Evolutionary conservation across 2,329 filamentous ascomycete genomes (phyloP), one percentile per base, ranked within the genome.

Genomic region (Mollisia scopiformis): DNA sequence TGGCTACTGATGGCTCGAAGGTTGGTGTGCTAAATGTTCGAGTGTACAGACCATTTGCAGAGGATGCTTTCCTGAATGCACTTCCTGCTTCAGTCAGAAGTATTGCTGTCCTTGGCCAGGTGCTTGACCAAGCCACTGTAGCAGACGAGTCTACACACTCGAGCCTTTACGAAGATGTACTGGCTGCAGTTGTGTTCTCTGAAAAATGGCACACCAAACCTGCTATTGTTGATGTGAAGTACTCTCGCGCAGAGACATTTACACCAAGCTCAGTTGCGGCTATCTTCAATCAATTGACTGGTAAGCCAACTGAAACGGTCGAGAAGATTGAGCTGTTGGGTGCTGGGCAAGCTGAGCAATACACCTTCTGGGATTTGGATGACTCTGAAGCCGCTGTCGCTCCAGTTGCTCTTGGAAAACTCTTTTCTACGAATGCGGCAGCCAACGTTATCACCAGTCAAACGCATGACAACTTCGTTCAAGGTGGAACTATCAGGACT

Each of bases 341-440:
- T 68, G 84, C 77, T 56, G 75, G 78, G 52, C 80, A 86, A 66
- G 86, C 88, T 21, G 84, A 91, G 75, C 91, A 98, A 76, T 98
- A 95, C 79, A 89, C 88, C 13, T 97, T 99, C 84, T 98, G 93
- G 93, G 91, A 97, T 68, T 75, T 91, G 41, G 94, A 97, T 72
- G 84, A 88, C 74, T 93, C 93, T 28, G 77, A 81, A 1, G 84
- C 89, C 55, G 82, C 83, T 55, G 80, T 81, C 61, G 88, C 92
- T 1, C 88, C 92, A 11, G 77, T 84, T 23, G 84, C 80, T 37
- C 73, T 88, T 28, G 82, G 83, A 64, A 80, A 77, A 59, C 73
- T 87, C 13, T 85, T 81, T 81, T 94, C 88, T 82, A 88, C 89
- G 81, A 93, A 84, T 75, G 91, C 79, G 75, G 90, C 79, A 76